Evolutionary conservation across 352 stramenopile species (phyloP), one percentile per base, ranked within the genome.

Genomic region (Phytopythium litorale): DNA sequence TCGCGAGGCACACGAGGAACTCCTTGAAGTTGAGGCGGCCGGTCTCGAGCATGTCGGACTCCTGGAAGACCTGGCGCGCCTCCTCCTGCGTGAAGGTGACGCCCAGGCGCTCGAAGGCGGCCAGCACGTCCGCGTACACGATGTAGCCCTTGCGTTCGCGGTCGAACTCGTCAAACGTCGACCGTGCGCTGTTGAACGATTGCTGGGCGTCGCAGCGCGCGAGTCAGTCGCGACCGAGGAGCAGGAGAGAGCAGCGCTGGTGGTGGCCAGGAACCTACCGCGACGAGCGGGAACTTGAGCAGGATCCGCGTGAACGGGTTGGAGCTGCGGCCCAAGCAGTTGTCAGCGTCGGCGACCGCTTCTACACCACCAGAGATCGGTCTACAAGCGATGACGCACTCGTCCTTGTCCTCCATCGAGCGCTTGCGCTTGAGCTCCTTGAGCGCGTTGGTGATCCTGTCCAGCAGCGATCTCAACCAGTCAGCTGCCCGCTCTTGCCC

Each of bases 1-100:
- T 91, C 0, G 84, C 87, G 46, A 97, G 80, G 40, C 85, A 95
- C 7, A 92, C 81, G 52, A 97, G 80, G 45, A 96, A 96, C 67
- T 96, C 88, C 56, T 94, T 95, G 65, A 96, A 96, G 28, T 66
- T 90, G 18, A 97, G 77, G 40, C 72, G 73, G 51, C 85, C 85
- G 59, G 88, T 83, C 58, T 94, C 78, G 57, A 81, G 73, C 79
- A 96, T 90, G 59, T 96, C 88, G 33, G 87, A 92, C 58, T 94
- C 87, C 48, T 89, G 66, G 53, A 92, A 90, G 18, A 91, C 80
- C 58, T 92, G 79, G 6, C 72, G 52, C 55, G 91, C 84, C 56
- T 94, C 85, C 32, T 89, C 81, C 23, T 75, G 67, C 23, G 83
- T 88, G 50, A 92, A 91, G 37, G 79, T 88, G 30, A 87, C 73